Conservation (phyloP, 1,139 yeast genomes). For the Suhomyces guaymorum region DNA sequence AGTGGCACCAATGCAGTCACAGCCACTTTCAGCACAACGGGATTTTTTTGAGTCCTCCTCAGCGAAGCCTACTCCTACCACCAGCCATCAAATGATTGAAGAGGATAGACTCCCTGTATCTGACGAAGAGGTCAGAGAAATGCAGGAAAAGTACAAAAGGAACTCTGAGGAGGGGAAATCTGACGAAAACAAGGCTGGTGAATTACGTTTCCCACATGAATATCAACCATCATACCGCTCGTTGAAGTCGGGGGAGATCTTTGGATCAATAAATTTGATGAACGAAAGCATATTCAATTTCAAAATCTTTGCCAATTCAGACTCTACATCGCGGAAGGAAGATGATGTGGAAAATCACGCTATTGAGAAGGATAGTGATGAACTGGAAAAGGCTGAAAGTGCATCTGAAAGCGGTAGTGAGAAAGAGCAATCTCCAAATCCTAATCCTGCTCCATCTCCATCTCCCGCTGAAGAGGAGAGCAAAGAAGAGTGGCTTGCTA, state of each 20-base stretch:
- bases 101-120: conserved; percentile 42
- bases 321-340: conserved; percentile 15
- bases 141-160: conserved; percentile 34
- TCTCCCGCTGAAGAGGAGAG: conserved; percentile 8
- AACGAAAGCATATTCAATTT: conserved; percentile 46
- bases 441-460: conserved; percentile 5
- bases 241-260: conserved; percentile 32
- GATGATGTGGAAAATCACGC: conserved; percentile 14
- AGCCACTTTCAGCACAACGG: conserved; percentile 56
- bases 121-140: conserved; percentile 40
- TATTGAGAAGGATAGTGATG: conserved; percentile 10
- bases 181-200: conserved; percentile 1
- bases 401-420: conserved; percentile 3
- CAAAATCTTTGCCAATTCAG: conserved; percentile 31
- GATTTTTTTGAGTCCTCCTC: conserved; percentile 38
- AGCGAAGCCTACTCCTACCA: conserved; percentile 9
- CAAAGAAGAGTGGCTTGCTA: conserved; percentile 21
- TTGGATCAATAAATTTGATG: conserved; percentile 47
- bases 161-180: conserved; percentile 4
- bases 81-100: conserved; percentile 17
- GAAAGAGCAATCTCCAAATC: conserved; percentile 3
- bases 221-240: conserved; percentile 6
- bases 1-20: conserved; percentile 54
- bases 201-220: conserved; percentile 2
- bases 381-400: conserved; percentile 9